Evolutionary conservation across 495 filamentous ascomycete genomes (phyloP), one percentile per base, ranked within the genome.

Genomic region (Penicillium robsamsonii): DNA sequence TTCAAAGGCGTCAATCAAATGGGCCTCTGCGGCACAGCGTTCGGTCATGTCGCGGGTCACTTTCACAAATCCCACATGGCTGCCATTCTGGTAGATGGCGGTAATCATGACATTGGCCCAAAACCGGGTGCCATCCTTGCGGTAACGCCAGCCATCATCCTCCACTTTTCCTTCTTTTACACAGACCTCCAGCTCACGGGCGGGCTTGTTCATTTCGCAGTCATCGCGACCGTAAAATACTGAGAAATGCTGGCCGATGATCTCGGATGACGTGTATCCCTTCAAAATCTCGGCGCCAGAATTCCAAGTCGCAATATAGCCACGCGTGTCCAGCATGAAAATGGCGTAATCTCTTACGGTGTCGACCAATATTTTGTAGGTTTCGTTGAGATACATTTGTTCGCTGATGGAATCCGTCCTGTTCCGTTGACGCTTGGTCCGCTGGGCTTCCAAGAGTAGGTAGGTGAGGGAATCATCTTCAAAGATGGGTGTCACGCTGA

Each of bases 21-120:
- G 75, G 2, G 75, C 68, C 58, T 87, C 83, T 22, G 83, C 78
- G 30, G 77, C 76, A 56, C 81, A 81, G 41, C 83, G 74, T 68
- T 87, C 84, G 1, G 83, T 85, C 47, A 87, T 58, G 55, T 87
- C 84, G 11, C 84, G 77, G 0, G 84, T 87, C 30, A 87, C 82
- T 62, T 87, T 87, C 59, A 79, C 79, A 46, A 85, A 87, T 24
- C 84, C 84, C 18, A 86, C 75, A 54, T 85, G 81, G 18, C 77
- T 76, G 42, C 78, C 80, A 40, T 77, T 71, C 46, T 80, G 75
- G 50, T 81, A 82, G 38, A 87, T 75, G 5, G 84, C 74, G 2
- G 84, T 84, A 70, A 87, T 85, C 65, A 81, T 74, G 24, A 87
- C 84, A 57, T 86, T 87, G 33, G 84, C 84, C 84, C 84, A 87